Conservation (phyloP, 2,329 filamentous ascomycete species). For the Fusarium subtropicale region DNA sequence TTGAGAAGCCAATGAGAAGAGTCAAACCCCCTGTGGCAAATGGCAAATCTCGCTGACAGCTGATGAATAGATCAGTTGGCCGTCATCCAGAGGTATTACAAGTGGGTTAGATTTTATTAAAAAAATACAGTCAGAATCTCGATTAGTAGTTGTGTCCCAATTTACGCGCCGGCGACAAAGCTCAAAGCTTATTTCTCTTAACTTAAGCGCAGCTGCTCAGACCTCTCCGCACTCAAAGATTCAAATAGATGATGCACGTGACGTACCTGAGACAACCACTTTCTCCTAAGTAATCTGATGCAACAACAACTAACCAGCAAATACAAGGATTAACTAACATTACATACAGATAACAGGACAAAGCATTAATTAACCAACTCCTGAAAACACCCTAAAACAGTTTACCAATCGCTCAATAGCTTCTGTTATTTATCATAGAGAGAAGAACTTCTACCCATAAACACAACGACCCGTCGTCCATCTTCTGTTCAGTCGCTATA, state of each 20-base stretch:
- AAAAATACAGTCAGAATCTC: background rate
- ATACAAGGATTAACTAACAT: background rate
- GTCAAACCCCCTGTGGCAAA: conserved; percentile 34
- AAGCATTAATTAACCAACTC: background rate
- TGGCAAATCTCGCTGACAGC: conserved; percentile 33
- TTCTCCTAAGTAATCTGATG: conserved; percentile 1
- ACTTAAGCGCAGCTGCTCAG: background rate
- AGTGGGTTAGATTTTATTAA: conserved; percentile 2
- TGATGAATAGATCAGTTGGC: conserved; percentile 17
- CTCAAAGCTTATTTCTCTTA: conserved; percentile 14
- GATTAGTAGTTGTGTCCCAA: background rate
- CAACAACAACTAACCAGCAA: background rate
- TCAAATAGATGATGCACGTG: conserved; percentile 18
- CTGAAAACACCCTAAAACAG: background rate
- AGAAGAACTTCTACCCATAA: conserved; percentile 7
- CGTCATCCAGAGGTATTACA: conserved; percentile 15
- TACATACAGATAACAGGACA: background rate
- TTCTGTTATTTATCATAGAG: background rate
- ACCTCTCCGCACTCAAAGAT: conserved; percentile 4
- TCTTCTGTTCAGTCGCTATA: conserved; percentile 4
- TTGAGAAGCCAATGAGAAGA: conserved; percentile 35
- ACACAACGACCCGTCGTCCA: conserved; percentile 15
- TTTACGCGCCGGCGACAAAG: conserved; percentile 7
- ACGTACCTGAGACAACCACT: conserved; percentile 27
- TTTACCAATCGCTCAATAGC: background rate